phyloP scores from a whole-genome alignment of 139 green algal genomes.

The Gonium pectorale region DNA sequence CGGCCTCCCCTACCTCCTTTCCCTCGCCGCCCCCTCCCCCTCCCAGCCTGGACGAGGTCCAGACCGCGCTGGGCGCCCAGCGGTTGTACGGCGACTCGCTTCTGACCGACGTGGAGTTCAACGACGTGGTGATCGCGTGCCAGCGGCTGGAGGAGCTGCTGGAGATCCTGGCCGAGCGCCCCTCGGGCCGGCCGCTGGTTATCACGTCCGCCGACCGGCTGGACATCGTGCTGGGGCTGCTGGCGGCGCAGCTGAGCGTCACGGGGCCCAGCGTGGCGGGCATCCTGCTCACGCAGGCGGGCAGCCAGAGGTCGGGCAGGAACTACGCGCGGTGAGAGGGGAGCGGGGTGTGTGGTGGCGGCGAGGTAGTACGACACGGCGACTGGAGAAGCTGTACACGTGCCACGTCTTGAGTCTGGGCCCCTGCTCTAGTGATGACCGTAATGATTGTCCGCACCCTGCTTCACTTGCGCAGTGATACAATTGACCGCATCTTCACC shows the following conservation, averaged over 20 bases:
- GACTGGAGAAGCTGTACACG: too few species aligned
- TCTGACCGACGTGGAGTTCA: slow-evolving; percentile 65
- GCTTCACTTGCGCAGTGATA: background rate
- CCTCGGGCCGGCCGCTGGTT: slow-evolving; percentile 59
- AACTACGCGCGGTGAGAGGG: slow-evolving; percentile 47
- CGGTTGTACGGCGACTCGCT: slow-evolving; percentile 66
- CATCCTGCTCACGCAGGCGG: slow-evolving; percentile 66
- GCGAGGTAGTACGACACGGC: too few species aligned
- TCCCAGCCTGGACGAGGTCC: slow-evolving; percentile 82
- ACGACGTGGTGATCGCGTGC: slow-evolving; percentile 59
- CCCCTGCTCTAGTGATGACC: too few species aligned
- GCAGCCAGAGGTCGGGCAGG: background rate
- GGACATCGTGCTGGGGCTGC: slow-evolving; percentile 74
- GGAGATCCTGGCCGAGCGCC: slow-evolving; percentile 44
- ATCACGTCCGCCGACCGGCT: slow-evolving; percentile 65
- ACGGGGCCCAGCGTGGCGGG: slow-evolving; percentile 71
- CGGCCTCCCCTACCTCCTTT: too few species aligned
- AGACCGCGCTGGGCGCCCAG: slow-evolving; percentile 58
- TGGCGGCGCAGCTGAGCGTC: slow-evolving; percentile 59
- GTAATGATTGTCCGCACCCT: too few species aligned
- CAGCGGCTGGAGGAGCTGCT: slow-evolving; percentile 69
- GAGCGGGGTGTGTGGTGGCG: background rate
- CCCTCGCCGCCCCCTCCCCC: too few species aligned
- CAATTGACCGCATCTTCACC: slow-evolving; percentile 53
- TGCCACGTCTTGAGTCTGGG: too few species aligned